phyloP scores from a whole-genome alignment of 257 asterid genomes.

The Asclepias syriaca region DNA sequence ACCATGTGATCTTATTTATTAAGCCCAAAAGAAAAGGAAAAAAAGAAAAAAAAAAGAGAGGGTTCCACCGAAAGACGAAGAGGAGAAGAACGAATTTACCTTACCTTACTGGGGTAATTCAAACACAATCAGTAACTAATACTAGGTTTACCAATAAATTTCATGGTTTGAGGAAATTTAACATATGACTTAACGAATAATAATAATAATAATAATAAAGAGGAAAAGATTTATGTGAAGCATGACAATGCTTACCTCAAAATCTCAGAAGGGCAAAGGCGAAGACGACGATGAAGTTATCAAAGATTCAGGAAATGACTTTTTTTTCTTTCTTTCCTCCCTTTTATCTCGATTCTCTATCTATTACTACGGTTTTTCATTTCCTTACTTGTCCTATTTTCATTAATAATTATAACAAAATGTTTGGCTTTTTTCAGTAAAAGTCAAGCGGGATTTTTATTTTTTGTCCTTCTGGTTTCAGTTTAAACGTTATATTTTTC shows the following conservation, averaged over 20 bases:
- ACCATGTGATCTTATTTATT: not conserved
- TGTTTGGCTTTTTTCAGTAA: too few species aligned
- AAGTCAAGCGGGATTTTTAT: too few species aligned
- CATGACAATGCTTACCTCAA: not conserved
- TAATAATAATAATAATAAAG: not conserved
- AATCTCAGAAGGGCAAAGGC: not conserved
- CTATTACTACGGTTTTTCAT: not conserved
- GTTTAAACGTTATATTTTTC: too few species aligned
- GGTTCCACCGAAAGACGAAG: not conserved
- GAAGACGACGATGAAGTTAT: not conserved
- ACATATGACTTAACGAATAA: not conserved
- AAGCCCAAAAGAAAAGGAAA: not conserved
- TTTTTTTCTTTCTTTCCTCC: not conserved
- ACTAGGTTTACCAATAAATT: not conserved
- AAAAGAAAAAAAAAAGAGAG: too few species aligned
- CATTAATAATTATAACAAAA: too few species aligned
- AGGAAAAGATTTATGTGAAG: too few species aligned
- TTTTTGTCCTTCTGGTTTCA: too few species aligned
- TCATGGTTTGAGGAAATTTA: not conserved
- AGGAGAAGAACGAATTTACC: not conserved
- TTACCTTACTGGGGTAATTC: not conserved
- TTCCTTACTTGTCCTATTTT: not conserved
- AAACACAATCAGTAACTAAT: not conserved
- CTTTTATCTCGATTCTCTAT: too few species aligned
- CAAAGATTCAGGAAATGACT: not conserved